Base-by-base conservation (phyloP, 352 stramenopile species). In the Pythium plurisporium region DNA sequence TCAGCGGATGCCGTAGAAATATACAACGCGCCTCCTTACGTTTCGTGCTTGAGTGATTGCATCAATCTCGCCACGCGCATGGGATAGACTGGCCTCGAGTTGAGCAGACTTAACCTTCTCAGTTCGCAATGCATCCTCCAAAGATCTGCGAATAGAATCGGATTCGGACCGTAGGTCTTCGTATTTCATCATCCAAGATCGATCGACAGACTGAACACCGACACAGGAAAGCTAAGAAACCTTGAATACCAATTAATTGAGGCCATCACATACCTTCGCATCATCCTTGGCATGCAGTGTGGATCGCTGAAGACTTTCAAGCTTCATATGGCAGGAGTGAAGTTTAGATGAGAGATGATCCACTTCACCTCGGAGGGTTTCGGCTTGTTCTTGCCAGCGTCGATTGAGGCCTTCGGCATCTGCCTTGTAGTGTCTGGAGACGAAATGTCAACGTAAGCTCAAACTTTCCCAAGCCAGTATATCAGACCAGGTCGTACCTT, bases 301-400 rank as follows among this genome's bases (percentile, higher is more conserved):
- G 8, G 72, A 74, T 15, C 59, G 69, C 59, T 88, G 63, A 14
- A 86, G 37, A 2, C 61, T 64, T 40, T 83, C 68, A 9, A 90
- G 46, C 37, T 84, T 81, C 19, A 54, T 45, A 55, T 90, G 66
- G 27, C 77, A 85, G 4, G 67, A 30, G 15, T 70, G 67, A 15
- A 90, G 55, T 29, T 76, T 66, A 10, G 68, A 69, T 12, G 64
- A 68, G 9, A 87, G 27, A 3, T 62, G 66, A 14, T 87, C 75
- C 17, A 90, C 55, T 20, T 82, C 69, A 1, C 44, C 64, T 14
- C 38, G 60, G 67, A 81, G 60, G n/a, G 48, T 4, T 1, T 64
- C 70, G 4, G 48, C 31, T 52, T 88, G 67, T 22, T 87, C 64
- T 38, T 84, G 72, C 73, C 68, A 86, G 12, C 69, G 64, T 6